Evolutionary conservation across 768 basidiomycete genomes (phyloP), one percentile per base, ranked within the genome.

Genomic region (Lactarius psammicola): DNA sequence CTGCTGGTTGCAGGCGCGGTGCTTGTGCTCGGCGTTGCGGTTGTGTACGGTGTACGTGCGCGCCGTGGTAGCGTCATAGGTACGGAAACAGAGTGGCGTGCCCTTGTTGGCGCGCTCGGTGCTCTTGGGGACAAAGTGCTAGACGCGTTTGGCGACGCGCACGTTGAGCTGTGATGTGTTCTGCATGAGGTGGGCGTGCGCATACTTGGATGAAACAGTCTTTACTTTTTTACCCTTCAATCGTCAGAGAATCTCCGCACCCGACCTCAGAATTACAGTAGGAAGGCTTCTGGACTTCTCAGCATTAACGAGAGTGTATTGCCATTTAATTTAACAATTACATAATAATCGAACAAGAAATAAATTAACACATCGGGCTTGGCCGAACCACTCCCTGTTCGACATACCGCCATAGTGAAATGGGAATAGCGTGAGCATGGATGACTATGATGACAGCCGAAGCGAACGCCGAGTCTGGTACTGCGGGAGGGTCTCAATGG

Each of bases 21-120:
- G 34, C 73, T 92, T 31, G 84, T 88, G 15, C 77, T 92, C 6
- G 88, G 88, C 15, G 83, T 90, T 26, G 89, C 88, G 10, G 78
- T 92, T 73, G 88, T 87, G 3, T 86, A 85, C 38, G 69, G 73
- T 28, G 46, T 70, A 30, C 57, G 53, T 44, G 60, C 60, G 38
- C 40, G 23, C 30, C 53, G 31, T 15, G 61, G 65, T 23, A 38
- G 42, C 7, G 56, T 54, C 11, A 10, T 46, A 10, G 55, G 54
- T 26, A 34, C 34, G 56, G 34, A 34, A 34, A 28, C 31, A 5
- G 51, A 61, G 8, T 55, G 56, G 55, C 53, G 63, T 36, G 53
- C 60, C 28, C 20, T 68, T 42, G 36, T 68, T 26, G 63, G 56
- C 34, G 30, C 18, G 6, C 10, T 70, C 4, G 58, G 60, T 15